A percentile compares a stretch with the other conserved stretches of the same genome.
These are phyloP conservation scores for Penicillium sp. DNA, from an alignment of 2,329 filamentous ascomycete genomes.

Conservation along the genomic window DNA sequence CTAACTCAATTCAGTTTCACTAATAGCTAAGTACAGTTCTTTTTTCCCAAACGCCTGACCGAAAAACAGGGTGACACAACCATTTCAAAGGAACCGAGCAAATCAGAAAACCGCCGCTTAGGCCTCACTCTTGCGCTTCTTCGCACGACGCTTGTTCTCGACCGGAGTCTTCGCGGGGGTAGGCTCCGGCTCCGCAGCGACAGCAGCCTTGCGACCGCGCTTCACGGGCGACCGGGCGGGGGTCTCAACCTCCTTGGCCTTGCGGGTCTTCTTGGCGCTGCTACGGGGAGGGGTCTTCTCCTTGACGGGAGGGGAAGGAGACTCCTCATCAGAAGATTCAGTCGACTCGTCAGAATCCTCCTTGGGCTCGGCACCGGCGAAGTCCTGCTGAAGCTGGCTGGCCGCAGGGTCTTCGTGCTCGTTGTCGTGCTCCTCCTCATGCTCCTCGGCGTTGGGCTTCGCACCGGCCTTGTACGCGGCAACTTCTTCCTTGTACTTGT, in stretches of 20 bases:
- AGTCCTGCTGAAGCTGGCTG: constrained; percentile 45
- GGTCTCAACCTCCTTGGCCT: constrained; percentile 35
- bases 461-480: constrained; percentile 59
- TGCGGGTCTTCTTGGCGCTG: constrained; percentile 47
- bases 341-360: constrained; percentile 17
- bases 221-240: constrained; percentile 31
- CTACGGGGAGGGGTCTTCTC: constrained; percentile 47
- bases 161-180: constrained; percentile 30
- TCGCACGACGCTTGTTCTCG: constrained; percentile 42
- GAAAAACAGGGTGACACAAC: constrained; percentile 4
- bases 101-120: constrained; percentile 22
- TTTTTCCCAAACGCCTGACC: constrained; percentile 7
- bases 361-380: constrained; percentile 40
- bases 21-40: constrained; percentile 2
- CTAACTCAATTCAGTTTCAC: not conserved
- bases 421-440: constrained; percentile 40
- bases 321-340: constrained; percentile 34
- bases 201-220: constrained; percentile 18
- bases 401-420: constrained; percentile 43
- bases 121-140: constrained; percentile 52
- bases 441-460: constrained; percentile 31
- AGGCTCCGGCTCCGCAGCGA: constrained; percentile 13
- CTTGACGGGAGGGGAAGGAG: constrained; percentile 38
- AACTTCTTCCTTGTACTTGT: constrained; percentile 58
- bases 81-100: constrained; percentile 3